Evolutionary conservation across 2,329 filamentous ascomycete genomes (phyloP).

Genomic region (Reticulascus tulasneorum): DNA sequence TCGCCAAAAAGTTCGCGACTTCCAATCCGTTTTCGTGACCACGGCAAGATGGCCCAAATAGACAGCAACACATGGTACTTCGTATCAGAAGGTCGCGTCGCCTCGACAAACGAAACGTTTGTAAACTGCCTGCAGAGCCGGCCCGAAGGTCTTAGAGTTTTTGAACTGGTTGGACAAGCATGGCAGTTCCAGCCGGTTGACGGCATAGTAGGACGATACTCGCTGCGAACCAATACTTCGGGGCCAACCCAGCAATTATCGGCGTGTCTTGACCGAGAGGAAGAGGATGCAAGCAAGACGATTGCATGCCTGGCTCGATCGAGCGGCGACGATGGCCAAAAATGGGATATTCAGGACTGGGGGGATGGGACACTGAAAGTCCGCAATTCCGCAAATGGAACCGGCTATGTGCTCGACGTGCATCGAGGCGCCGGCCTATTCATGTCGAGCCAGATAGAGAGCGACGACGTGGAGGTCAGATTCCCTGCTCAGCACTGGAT

Average conservation of each 20-base stretch:
- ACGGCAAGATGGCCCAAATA: too few relatives aligned
- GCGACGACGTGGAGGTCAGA: constrained; percentile 10
- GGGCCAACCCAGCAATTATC: constrained; percentile 24
- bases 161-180: constrained; percentile 11
- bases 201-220: constrained; percentile 23
- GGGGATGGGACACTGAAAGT: constrained; percentile 23
- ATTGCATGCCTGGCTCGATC: constrained; percentile 23
- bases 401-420: constrained; percentile 26
- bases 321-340: constrained; percentile 21
- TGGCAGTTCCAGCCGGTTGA: constrained; percentile 26
- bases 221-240: constrained; percentile 23
- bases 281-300: constrained; percentile 21
- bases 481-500: constrained; percentile 30
- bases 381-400: constrained; percentile 27
- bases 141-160: constrained; percentile 19
- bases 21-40: too few relatives aligned
- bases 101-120: constrained; percentile 20
- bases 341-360: constrained; percentile 29
- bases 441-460: constrained; percentile 23
- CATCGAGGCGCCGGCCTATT: constrained; percentile 26
- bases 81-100: constrained; percentile 30
- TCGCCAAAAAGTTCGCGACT: too few relatives aligned
- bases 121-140: constrained; percentile 12
- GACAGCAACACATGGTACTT: constrained; percentile 32
- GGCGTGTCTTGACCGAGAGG: constrained; percentile 20